Base-by-base conservation (phyloP, 257 asterid species). In the Nicotiana otophora region DNA sequence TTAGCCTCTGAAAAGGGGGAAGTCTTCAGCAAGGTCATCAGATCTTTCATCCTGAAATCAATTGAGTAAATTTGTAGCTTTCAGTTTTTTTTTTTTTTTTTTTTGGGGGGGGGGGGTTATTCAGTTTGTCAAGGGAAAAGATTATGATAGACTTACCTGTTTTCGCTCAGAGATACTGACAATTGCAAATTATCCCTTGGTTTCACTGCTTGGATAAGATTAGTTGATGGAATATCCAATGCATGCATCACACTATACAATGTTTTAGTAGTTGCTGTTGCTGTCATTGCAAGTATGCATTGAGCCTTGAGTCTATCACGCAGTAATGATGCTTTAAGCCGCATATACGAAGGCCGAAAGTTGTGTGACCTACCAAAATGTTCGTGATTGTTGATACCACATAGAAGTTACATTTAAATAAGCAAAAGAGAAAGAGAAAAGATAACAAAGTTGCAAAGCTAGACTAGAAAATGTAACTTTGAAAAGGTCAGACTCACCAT, bases 301-400 rank as follows among this genome's bases (percentile, higher is more conserved):
- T 92, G 95, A 60, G 97, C 97, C 83, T 87, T 90, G 81, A 94
- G 94, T 88, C 72, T 92, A 68, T 88, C 89, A 79, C 85, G 88
- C 82, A 96, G 89, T 80, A 92, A 81, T 54, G 98, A 94, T 89
- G 97, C 98, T 88, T 97, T 93, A 82, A 96, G 91, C 92, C 99
- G 95, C 99, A 94, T 96, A 84, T 94, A 96, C 16, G 98, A 93
- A 86, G 99, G 99, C 86, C 99, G 98, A 65, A 96, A 96, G 90
- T 96, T 96, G 88, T 96, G 99, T 80, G 99, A 96, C 99, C 99
- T 96, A 93, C 80, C 85, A 86, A 86, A 87, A 53, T 67, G 31
- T 76, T 81, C 61, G 51, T 77, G 81, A 69, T 51, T 54, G 67
- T 80, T 48, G 76, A 58, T 68, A 66, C 60, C 53, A 16, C 5